These are phyloP conservation scores for Osmozyma mogii DNA, from an alignment of 805 yeast genomes.

Conservation along the genomic window DNA sequence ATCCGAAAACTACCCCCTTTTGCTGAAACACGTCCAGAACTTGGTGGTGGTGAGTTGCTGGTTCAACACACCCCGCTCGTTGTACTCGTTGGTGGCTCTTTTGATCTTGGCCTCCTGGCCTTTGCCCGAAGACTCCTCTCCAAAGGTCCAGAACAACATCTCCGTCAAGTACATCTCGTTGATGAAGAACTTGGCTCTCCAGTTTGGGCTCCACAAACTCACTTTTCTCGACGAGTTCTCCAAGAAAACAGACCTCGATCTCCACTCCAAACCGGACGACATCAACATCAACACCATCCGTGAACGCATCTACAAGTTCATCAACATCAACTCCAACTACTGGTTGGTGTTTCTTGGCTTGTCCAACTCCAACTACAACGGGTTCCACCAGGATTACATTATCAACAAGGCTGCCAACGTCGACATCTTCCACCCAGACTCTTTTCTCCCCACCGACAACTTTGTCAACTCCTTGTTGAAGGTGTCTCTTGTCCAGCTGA, in stretches of 20 bases:
- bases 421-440: constrained; percentile 14
- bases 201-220: constrained; percentile 35
- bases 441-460: constrained; percentile 11
- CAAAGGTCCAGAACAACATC: constrained; percentile 22
- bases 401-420: constrained; percentile 25
- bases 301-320: constrained; percentile 35
- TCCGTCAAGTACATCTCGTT: constrained; percentile 30
- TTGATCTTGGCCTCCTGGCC: constrained; percentile 40
- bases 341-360: constrained; percentile 36
- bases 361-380: constrained; percentile 19
- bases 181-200: constrained; percentile 32
- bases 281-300: constrained; percentile 24
- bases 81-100: constrained; percentile 30
- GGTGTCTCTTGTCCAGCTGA: constrained; percentile 30
- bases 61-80: constrained; percentile 38
- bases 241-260: constrained; percentile 20
- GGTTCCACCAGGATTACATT: constrained; percentile 27
- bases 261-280: constrained; percentile 18
- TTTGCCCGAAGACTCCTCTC: constrained; percentile 21
- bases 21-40: constrained; percentile 26
- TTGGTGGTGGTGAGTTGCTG: constrained; percentile 36
- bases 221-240: constrained; percentile 36
- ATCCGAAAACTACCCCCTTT: constrained; percentile 14
- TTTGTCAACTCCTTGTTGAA: constrained; percentile 19
- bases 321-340: constrained; percentile 35